Evolutionary conservation across 2,329 filamentous ascomycete species (phyloP), one percentile per base, ranked within the genome.

Genomic region (Aspergillus oerlinghausenensis): DNA sequence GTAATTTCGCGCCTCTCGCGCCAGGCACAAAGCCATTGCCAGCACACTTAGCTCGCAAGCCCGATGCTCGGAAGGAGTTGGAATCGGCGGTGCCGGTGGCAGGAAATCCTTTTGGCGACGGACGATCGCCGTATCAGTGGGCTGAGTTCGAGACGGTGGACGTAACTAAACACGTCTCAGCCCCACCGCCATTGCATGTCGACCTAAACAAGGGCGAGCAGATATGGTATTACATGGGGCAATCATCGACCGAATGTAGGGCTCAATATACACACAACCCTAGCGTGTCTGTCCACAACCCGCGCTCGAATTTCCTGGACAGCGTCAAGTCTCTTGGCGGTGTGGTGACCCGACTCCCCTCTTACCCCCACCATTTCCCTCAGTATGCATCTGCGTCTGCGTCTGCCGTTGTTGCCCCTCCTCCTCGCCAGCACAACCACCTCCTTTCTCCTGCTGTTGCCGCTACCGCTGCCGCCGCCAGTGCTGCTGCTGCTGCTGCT

Each of bases 261-360:
- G 88, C 92, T 26, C 91, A 95, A 71, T 99, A 94, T 75, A 96
- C 92, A 4, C 89, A 94, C 66, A 86, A 96, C 74, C 84, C 82
- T 47, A 77, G 74, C 57, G 79, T 78, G 56, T 63, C 66, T 58
- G 64, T 75, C 60, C 75, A 80, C 73, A 79, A 81, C 66, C 73
- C 74, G 60, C 71, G 74, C 60, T 75, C 77, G 59, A 79, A 79
- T 72, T 81, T 80, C 73, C 71, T 81, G 55, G 77, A 79, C 61
- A 75, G 71, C 62, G 74, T 79, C 59, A 75, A 74, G 68, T 71
- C 70, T 55, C 67, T 71, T 67, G 69, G 70, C 67, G 67, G 70
- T 57, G 62, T 64, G 62, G 62, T 65, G 60, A 62, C 61, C 62
- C 65, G 64, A 57, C 56, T 63, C 55, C 64, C 61, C 62, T 64